These are phyloP conservation scores for Viola odorata DNA, from an alignment of 345 rosid genomes.

Conservation along the genomic window DNA sequence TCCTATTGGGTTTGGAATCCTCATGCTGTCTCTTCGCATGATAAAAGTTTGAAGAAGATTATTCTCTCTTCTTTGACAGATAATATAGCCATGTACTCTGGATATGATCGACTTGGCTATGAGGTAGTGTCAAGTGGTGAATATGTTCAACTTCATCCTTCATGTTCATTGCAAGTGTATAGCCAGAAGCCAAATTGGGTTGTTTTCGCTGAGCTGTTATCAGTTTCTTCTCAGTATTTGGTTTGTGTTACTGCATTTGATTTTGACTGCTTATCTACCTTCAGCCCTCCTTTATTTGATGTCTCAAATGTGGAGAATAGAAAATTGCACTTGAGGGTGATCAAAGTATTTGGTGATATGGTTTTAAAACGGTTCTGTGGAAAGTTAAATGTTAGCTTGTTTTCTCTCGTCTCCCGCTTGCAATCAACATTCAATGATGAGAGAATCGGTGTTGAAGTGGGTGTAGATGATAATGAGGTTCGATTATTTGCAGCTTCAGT, in stretches of 20 bases:
- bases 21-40: slow-evolving; percentile 30
- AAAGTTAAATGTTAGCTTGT: slow-evolving; percentile 45
- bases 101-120: slow-evolving; percentile 78
- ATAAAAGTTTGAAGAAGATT: slow-evolving; percentile 46
- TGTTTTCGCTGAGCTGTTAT: slow-evolving; percentile 75
- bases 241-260: slow-evolving; percentile 87
- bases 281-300: slow-evolving; percentile 69
- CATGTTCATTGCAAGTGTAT: slow-evolving; percentile 74
- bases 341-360: slow-evolving; percentile 54
- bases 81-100: slow-evolving; percentile 83
- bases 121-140: slow-evolving; percentile 77
- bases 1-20: slow-evolving; percentile 70
- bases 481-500: slow-evolving; percentile 46
- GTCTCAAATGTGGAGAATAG: slow-evolving; percentile 38
- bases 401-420: slow-evolving; percentile 49
- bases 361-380: slow-evolving; percentile 74
- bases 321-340: slow-evolving; percentile 48
- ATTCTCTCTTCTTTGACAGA: slow-evolving; percentile 74
- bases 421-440: slow-evolving; percentile 50
- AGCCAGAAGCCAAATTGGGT: slow-evolving; percentile 84
- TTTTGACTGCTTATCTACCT: slow-evolving; percentile 48
- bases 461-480: slow-evolving; percentile 59
- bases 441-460: slow-evolving; percentile 51
- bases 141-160: slow-evolving; percentile 73
- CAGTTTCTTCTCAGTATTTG: slow-evolving; percentile 51